Evolutionary conservation across 2,329 filamentous ascomycete species (phyloP).

Genomic region (Colletotrichum scovillei): DNA sequence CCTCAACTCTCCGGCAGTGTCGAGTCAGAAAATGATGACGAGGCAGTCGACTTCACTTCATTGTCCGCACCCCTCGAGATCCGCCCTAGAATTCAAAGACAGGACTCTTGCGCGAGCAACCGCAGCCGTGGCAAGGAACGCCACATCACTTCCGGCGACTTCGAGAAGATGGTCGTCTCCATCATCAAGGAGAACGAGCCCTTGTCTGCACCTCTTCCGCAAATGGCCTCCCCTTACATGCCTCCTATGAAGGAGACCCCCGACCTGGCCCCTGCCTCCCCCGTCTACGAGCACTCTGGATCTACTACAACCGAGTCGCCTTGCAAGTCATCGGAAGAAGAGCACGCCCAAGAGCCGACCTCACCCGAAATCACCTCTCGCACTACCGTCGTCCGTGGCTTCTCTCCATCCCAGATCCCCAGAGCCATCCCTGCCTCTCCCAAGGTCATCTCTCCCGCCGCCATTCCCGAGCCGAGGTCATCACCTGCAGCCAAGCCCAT

Average conservation of each 20-base stretch:
- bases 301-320: slow-evolving; percentile 59
- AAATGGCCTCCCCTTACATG: slow-evolving; percentile 48
- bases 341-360: slow-evolving; percentile 50
- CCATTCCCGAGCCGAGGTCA: slow-evolving; percentile 71
- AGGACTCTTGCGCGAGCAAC: slow-evolving; percentile 77
- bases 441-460: slow-evolving; percentile 61
- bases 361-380: slow-evolving; percentile 62
- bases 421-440: slow-evolving; percentile 60
- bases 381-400: slow-evolving; percentile 82
- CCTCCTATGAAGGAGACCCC: slow-evolving; percentile 60
- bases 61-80: slow-evolving; percentile 66
- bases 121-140: slow-evolving; percentile 81
- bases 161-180: slow-evolving; percentile 93
- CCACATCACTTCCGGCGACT: slow-evolving; percentile 91
- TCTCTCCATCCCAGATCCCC: slow-evolving; percentile 79
- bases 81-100: slow-evolving; percentile 75
- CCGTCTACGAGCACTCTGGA: slow-evolving; percentile 53
- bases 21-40: slow-evolving; percentile 79
- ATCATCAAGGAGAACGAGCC: slow-evolving; percentile 90
- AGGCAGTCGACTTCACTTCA: slow-evolving; percentile 67
- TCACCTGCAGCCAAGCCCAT: slow-evolving; percentile 73
- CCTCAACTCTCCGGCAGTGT: slow-evolving; percentile 83
- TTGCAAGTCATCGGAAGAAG: slow-evolving; percentile 73
- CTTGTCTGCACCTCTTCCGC: slow-evolving; percentile 66
- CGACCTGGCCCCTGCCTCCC: slow-evolving; percentile 39